These are phyloP conservation scores for Sordariomycetes sp. DNA, from an alignment of 2,329 filamentous ascomycete genomes.

Conservation along the genomic window DNA sequence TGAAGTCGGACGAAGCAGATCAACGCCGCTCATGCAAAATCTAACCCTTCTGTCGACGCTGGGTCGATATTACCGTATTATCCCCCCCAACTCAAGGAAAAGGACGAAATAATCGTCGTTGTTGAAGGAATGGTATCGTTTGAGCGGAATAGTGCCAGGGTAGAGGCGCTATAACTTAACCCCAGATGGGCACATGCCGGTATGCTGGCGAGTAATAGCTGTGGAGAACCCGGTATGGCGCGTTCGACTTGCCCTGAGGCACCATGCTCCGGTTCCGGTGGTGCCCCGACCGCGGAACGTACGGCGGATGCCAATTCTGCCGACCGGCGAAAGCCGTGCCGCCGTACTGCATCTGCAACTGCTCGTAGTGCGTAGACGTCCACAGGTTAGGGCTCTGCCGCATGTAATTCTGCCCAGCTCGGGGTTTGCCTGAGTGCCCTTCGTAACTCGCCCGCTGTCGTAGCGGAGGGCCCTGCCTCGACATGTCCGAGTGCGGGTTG, in stretches of 20 bases:
- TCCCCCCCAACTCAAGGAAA: not conserved
- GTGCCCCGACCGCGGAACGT: conserved; percentile 23
- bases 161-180: conserved; percentile 20
- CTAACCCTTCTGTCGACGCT: not conserved
- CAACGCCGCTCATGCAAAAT: not conserved
- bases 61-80: not conserved
- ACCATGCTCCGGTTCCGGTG: conserved; percentile 25
- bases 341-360: conserved; percentile 9
- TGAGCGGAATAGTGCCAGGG: not conserved
- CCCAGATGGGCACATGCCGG: conserved; percentile 43
- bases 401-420: conserved; percentile 4
- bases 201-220: conserved; percentile 51
- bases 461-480: not conserved
- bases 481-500: not conserved
- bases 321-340: conserved; percentile 1
- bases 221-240: conserved; percentile 42
- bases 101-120: not conserved
- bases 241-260: conserved; percentile 12
- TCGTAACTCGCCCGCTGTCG: not conserved
- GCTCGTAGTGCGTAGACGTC: conserved; percentile 8
- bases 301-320: conserved; percentile 17
- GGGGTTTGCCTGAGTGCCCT: not conserved
- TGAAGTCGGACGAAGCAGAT: not conserved
- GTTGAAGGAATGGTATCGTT: not conserved
- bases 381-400: conserved; percentile 9